Evolutionary conservation across 805 yeast genomes (phyloP).

Genomic region (Spathaspora passalidarum): DNA sequence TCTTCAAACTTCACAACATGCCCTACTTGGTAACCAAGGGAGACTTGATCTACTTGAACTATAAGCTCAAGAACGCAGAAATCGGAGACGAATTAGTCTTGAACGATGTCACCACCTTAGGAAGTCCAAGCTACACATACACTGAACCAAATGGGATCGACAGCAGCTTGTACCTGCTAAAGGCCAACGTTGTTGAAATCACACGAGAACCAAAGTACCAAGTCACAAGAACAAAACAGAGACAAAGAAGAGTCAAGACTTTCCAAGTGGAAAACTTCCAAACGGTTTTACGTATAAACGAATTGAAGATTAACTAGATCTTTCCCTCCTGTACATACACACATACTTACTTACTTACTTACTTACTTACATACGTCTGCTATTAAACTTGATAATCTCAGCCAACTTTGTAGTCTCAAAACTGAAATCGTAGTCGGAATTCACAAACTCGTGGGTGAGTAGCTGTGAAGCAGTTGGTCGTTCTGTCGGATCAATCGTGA

Average conservation of each 20-base stretch:
- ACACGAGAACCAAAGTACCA: slow-evolving; percentile 73
- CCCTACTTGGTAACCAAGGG: slow-evolving; percentile 91
- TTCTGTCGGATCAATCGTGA: slow-evolving; percentile 67
- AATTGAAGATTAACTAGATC: slow-evolving; percentile 48
- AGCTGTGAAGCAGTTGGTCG: slow-evolving; percentile 84
- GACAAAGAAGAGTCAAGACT: slow-evolving; percentile 77
- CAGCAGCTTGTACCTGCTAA: slow-evolving; percentile 48
- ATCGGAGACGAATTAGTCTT: slow-evolving; percentile 82
- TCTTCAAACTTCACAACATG: slow-evolving; percentile 75
- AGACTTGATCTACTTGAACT: slow-evolving; percentile 79
- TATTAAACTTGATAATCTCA: slow-evolving; percentile 40
- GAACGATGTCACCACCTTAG: slow-evolving; percentile 75
- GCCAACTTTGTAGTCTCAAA: slow-evolving; percentile 58
- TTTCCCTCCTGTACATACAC: neutral
- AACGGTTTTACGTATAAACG: slow-evolving; percentile 75
- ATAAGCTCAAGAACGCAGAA: slow-evolving; percentile 66
- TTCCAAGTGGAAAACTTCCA: slow-evolving; percentile 70
- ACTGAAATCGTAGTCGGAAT: slow-evolving; percentile 37
- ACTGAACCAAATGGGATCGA: slow-evolving; percentile 24
- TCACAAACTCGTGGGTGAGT: slow-evolving; percentile 52
- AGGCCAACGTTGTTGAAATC: slow-evolving; percentile 82
- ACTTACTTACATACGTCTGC: slow-evolving; percentile 1
- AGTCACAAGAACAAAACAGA: slow-evolving; percentile 56
- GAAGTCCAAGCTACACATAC: slow-evolving; percentile 72
- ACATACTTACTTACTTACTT: neutral